Evolutionary conservation across 2,329 filamentous ascomycete genomes (phyloP).

Genomic region (Colletotrichum paranaense): DNA sequence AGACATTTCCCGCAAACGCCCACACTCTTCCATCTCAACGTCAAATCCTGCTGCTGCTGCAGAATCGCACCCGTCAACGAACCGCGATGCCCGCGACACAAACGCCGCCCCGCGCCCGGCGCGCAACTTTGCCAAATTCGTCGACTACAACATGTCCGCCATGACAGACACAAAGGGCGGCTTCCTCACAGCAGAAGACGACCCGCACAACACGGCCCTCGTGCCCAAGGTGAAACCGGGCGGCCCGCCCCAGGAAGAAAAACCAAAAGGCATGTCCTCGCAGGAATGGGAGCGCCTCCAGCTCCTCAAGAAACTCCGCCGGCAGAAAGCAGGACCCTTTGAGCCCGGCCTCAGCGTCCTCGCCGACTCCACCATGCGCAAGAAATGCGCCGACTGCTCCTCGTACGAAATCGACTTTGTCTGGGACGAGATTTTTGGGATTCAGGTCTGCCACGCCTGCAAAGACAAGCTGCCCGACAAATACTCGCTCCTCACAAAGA

Average conservation of each 20-base stretch:
- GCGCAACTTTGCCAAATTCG: constrained; percentile 90
- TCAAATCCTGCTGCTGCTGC: neutral
- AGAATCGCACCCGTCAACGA: constrained; percentile 62
- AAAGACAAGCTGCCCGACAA: constrained; percentile 93
- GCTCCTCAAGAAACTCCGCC: constrained; percentile 76
- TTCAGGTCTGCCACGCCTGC: constrained; percentile 82
- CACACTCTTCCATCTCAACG: constrained; percentile 71
- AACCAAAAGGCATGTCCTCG: constrained; percentile 88
- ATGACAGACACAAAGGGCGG: constrained; percentile 99
- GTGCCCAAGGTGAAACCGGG: constrained; percentile 54
- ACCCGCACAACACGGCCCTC: constrained; percentile 86
- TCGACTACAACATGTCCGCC: constrained; percentile 97
- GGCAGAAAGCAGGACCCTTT: constrained; percentile 82
- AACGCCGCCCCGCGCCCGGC: constrained; percentile 75
- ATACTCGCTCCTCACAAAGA: constrained; percentile 96
- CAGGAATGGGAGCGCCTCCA: constrained; percentile 92
- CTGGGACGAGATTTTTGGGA: constrained; percentile 87
- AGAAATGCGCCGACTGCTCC: constrained; percentile 85
- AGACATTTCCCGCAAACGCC: constrained; percentile 74
- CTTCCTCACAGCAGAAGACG: constrained; percentile 90
- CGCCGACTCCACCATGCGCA: constrained; percentile 70
- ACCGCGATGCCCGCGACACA: constrained; percentile 74
- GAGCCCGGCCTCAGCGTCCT: constrained; percentile 89
- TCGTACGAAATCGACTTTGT: constrained; percentile 93
- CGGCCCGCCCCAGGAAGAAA: constrained; percentile 63